Evolutionary conservation across 495 filamentous ascomycete species (phyloP), one percentile per base, ranked within the genome.

Genomic region (Aspergillus campestris): DNA sequence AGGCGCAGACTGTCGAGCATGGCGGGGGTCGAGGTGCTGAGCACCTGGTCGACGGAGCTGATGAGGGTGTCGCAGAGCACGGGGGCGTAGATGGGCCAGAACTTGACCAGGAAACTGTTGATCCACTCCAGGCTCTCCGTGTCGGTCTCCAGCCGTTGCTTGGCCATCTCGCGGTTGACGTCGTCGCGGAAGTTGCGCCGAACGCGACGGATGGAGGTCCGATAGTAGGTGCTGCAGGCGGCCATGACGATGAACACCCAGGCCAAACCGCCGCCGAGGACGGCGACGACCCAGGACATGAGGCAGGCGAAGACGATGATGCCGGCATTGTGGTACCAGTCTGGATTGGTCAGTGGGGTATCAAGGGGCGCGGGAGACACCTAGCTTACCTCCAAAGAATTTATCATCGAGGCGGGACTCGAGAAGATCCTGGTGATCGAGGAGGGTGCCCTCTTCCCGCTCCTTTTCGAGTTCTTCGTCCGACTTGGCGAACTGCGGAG

Each of bases 41-140:
- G 72, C 36, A 99, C 89, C 67, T 95, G 89, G 56, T 99, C 92
- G 40, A 96, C 92, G 0, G 88, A 87, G 60, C 77, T 83, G 69
- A 96, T 89, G 53, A 99, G 81, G 9, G 88, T 92, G 43, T 91
- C 80, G 38, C 89, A 89, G 8, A 99, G 79, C 15, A 96, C 87
- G 1, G 92, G 92, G 36, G 88, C 86, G 60, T 92, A 97, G 55
- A 99, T 99, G 14, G 92, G 92, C 92, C 92, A 99, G 69, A 99
- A 97, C 62, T 97, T 99, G 62, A 92, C 82, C 51, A 97, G 52
- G 69, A 97, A 97, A 62, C 89, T 94, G 73, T 99, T 99, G 55
- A 99, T 96, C 92, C 92, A 99, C 61, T 99, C 92, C 32, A 99
- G 66, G 54, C 83, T 91, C 66, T 99, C 92, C 24, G 80, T 83